Conservation (phyloP, 108 stramenopile genomes). For the Conticribra weissflogii region DNA sequence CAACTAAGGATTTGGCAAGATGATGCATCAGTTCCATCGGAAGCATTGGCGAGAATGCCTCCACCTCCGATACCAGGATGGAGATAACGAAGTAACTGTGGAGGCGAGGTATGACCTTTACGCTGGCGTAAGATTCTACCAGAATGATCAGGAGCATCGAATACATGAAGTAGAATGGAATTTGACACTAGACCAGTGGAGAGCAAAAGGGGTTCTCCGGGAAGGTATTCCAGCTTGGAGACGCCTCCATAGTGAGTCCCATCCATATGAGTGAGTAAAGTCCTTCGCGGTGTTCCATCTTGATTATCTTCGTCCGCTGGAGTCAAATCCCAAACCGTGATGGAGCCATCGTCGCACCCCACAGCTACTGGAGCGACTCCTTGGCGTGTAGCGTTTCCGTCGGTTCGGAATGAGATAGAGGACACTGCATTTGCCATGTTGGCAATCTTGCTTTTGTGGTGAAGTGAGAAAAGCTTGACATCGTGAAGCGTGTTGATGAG, state of each 20-base stretch:
- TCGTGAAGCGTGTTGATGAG: slow-evolving; percentile 80
- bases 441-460: slow-evolving; percentile 41
- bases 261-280: slow-evolving; percentile 69
- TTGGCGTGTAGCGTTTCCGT: slow-evolving; percentile 73
- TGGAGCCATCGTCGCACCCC: slow-evolving; percentile 74
- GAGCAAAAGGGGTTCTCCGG: slow-evolving; percentile 80
- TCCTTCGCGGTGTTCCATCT: slow-evolving; percentile 46
- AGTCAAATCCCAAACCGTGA: slow-evolving; percentile 84
- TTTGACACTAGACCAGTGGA: slow-evolving; percentile 77
- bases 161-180: slow-evolving; percentile 73
- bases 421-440: slow-evolving; percentile 56
- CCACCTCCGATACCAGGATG: slow-evolving; percentile 67
- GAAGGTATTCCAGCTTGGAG: slow-evolving; percentile 68
- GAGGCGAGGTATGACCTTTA: slow-evolving; percentile 79
- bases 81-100: slow-evolving; percentile 68
- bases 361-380: slow-evolving; percentile 84
- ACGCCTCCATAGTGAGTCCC: slow-evolving; percentile 77
- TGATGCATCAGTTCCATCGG: slow-evolving; percentile 82
- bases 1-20: slow-evolving; percentile 82
- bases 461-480: slow-evolving; percentile 67
- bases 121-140: slow-evolving; percentile 73
- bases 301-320: slow-evolving; percentile 55
- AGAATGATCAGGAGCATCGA: slow-evolving; percentile 87
- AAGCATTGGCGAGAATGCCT: slow-evolving; percentile 61
- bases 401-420: slow-evolving; percentile 85